Base-by-base conservation (phyloP, 2,329 filamentous ascomycete genomes). In the Annulohypoxylon truncatum region DNA sequence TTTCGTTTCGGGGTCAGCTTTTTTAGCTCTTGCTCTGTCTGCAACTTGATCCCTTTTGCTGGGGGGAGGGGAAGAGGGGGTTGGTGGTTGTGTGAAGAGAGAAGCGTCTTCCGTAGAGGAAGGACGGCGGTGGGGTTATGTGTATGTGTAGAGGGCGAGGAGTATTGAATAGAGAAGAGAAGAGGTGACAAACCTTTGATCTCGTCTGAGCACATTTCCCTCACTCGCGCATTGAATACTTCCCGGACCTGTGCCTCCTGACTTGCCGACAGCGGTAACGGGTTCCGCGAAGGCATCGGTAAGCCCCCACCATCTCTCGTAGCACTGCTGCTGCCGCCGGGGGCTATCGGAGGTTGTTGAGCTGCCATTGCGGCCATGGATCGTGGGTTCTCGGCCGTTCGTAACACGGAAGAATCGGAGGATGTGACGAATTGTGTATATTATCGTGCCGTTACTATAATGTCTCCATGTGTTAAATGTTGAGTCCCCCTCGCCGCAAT, bases 151-250 rank as follows among this genome's bases (percentile, higher is more conserved):
- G n/a, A 50, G 15, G 26, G 24, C n/a, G n/a, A n/a, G n/a, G n/a
- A n/a, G n/a, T n/a, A n/a, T n/a, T n/a, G n/a, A n/a, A n/a, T n/a
- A n/a, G n/a, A 31, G 35, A 15, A 18, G 10, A 18, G 35, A 18
- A 15, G 10, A 47, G 46, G 44, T 40, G 7, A 69, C 66, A 2
- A 51, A 93, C 92, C 89, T 82, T 92, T 92, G 61, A 96, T 94
- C 76, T 95, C 92, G 0, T 88, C 85, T 4, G 89, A 88, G 80
- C 94, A 97, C 73, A 90, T 84, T 31, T 83, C 84, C 71, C 94
- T 86, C 66, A 97, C 94, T 62, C 92, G 87, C 62, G 77, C 78
- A 65, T 84, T 83, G 66, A 77, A 80, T 65, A 77, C 77, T 61
- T 81, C 79, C 5, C 77, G 79, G 24, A 77, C 75, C 65, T 80